Evolutionary conservation across 2,329 filamentous ascomycete species (phyloP).

Genomic region (Arthrobotrys pseudoclavata): DNA sequence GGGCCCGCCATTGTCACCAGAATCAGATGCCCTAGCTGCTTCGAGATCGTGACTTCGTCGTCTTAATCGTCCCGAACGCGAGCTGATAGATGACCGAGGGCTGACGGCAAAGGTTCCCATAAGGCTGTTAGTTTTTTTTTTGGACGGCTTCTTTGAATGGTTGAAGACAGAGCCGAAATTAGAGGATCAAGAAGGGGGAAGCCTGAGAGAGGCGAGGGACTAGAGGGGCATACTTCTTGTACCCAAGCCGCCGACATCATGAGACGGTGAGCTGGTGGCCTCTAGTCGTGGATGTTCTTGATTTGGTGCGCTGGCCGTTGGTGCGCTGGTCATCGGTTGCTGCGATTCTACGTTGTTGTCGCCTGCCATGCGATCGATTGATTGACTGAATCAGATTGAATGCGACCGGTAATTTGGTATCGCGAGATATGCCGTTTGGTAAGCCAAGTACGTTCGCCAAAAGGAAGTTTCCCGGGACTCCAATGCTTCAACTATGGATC

Average conservation of each 20-base stretch:
- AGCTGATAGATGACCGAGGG: slow-evolving; percentile 30
- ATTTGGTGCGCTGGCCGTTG: slow-evolving; percentile 38
- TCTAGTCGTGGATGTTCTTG: slow-evolving; percentile 37
- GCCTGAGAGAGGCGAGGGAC: neutral
- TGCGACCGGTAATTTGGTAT: neutral
- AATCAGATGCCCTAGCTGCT: slow-evolving; percentile 33
- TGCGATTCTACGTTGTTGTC: slow-evolving; percentile 38
- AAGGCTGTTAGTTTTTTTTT: slow-evolving; percentile 46
- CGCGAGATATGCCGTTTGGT: neutral
- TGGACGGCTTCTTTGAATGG: neutral
- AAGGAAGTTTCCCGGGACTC: neutral
- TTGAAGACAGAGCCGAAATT: neutral
- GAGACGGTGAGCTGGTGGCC: slow-evolving; percentile 32
- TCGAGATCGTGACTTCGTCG: slow-evolving; percentile 53
- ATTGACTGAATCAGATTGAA: neutral
- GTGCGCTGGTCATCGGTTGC: slow-evolving; percentile 19
- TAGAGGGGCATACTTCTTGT: slow-evolving; percentile 33
- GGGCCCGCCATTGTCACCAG: slow-evolving; percentile 11
- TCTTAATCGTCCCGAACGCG: slow-evolving; percentile 31
- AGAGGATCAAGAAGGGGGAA: slow-evolving; percentile 18
- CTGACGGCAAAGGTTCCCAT: slow-evolving; percentile 55
- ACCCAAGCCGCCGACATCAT: slow-evolving; percentile 8
- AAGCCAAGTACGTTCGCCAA: neutral
- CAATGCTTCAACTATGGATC: slow-evolving; percentile 3
- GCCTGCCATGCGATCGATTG: slow-evolving; percentile 37